phyloP scores from a whole-genome alignment of 2,329 filamentous ascomycete species.

The Ascochyta lentis region DNA sequence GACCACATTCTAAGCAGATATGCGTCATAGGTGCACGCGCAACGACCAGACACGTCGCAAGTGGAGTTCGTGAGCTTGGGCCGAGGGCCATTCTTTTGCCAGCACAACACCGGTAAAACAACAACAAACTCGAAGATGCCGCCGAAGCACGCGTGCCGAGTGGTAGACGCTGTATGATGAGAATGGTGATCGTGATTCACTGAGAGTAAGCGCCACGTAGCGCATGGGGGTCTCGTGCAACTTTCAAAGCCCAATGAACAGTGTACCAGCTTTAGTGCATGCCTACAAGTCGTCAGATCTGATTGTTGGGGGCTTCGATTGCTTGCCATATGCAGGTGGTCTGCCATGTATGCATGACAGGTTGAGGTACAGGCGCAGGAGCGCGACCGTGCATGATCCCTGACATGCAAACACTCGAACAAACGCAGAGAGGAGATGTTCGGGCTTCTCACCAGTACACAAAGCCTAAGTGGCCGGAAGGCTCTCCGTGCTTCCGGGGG shows the following conservation, averaged over 20 bases:
- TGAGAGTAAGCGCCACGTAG: slow-evolving; percentile 13
- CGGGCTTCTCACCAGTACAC: not conserved
- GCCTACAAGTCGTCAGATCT: not conserved
- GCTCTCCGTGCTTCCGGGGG: not conserved
- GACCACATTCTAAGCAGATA: slow-evolving; percentile 5
- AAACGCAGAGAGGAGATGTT: not conserved
- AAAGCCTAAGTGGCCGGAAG: not conserved
- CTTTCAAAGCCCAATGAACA: not conserved
- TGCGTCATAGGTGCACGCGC: slow-evolving; percentile 19
- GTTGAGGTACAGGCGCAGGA: slow-evolving; percentile 1
- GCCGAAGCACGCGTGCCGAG: not conserved
- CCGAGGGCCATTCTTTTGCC: slow-evolving; percentile 6
- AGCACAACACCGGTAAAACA: slow-evolving; percentile 7
- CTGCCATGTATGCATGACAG: slow-evolving; percentile 3
- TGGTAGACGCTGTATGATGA: not conserved
- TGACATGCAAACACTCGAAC: not conserved
- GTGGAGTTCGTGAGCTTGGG: slow-evolving; percentile 12
- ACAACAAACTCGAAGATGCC: not conserved
- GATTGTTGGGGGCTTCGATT: not conserved
- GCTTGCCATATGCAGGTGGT: not conserved
- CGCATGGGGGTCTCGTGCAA: slow-evolving; percentile 4
- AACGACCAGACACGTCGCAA: slow-evolving; percentile 16
- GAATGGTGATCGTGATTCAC: slow-evolving; percentile 1
- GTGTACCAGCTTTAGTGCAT: not conserved
- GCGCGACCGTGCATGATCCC: not conserved